Percentiles rank a stretch among this genome's conserved stretches.
phyloP scores from a whole-genome alignment of 768 basidiomycete species.

The Suillus variegatus region DNA sequence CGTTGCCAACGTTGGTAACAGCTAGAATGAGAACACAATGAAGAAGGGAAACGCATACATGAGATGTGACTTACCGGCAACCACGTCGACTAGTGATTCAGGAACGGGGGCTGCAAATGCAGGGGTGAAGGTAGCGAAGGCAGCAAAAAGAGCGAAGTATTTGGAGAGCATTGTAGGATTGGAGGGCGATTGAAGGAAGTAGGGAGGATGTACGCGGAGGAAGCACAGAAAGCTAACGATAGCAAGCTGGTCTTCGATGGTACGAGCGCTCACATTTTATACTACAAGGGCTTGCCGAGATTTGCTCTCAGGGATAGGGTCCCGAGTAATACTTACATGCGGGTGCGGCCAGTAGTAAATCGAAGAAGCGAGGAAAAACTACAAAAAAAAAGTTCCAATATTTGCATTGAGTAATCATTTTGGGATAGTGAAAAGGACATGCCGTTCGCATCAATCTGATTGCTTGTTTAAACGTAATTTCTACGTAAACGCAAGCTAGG shows the following conservation, averaged over 20 bases:
- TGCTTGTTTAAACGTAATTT: neutral
- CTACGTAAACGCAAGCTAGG: neutral
- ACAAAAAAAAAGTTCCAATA: neutral
- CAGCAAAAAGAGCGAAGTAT: neutral
- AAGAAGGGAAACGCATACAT: neutral
- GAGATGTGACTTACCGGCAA: neutral
- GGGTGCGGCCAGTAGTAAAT: too few species aligned
- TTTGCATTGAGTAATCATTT: neutral
- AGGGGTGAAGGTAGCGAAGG: neutral
- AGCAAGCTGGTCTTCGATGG: neutral
- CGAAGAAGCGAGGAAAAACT: neutral
- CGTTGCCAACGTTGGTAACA: neutral
- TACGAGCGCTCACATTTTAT: neutral
- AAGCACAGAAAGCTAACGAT: neutral
- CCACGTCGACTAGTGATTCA: accelerated
- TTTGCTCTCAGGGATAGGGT: neutral
- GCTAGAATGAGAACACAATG: neutral
- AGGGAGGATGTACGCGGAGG: neutral
- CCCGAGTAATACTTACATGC: neutral
- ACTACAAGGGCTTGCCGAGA: neutral
- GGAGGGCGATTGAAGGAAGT: neutral
- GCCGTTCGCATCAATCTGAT: neutral
- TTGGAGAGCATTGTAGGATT: neutral
- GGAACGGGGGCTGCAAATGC: neutral
- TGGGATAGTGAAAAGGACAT: too few species aligned